Base-by-base conservation (phyloP, 2,329 filamentous ascomycete genomes). In the Fusarium falciforme region DNA sequence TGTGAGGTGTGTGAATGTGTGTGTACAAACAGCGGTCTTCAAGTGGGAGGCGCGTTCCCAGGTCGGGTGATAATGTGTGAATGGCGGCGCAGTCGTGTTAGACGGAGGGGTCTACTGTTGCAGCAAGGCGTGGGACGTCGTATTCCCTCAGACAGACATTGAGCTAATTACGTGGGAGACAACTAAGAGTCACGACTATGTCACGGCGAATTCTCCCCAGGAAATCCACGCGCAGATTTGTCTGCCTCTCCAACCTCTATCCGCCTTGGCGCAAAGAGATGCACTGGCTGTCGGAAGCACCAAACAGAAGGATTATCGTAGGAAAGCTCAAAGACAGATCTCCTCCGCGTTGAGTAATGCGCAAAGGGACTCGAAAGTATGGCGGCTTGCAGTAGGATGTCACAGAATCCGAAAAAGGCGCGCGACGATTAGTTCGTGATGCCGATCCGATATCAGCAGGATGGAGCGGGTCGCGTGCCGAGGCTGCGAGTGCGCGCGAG, bases 161-260 rank as follows among this genome's bases (percentile, higher is more conserved):
- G 76, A 70, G 71, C 71, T 78, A 76, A 77, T 82, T 81, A 82
- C 80, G 79, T 79, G 74, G 77, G 76, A 76, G 75, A 79, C 73
- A 78, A 77, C 77, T 79, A 80, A 76, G 74, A 77, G 66, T 81
- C 80, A 82, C 79, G 76, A 81, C 80, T 81, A 81, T 77, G 70
- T 77, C 77, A 79, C 78, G 70, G 68, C 73, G 72, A 72, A 68
- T 60, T 76, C 69, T 71, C 66, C 75, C 74, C 74, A 68, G 67
- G 62, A 76, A 71, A 71, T 78, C 59, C 75, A 66, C 65, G 74
- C 76, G 67, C 66, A 77, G 62, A 63, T 74, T 76, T 66, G 60
- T 66, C 61, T 73, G 64, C 65, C 55, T 75, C 69, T 74, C 75
- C 72, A 70, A 77, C 64, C 70, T 70, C 69, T 73, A 69, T 69